Evolutionary conservation across 148 eudicot species (phyloP), one percentile per base, ranked within the genome.

Genomic region (Mesembryanthemum crystallinum): DNA sequence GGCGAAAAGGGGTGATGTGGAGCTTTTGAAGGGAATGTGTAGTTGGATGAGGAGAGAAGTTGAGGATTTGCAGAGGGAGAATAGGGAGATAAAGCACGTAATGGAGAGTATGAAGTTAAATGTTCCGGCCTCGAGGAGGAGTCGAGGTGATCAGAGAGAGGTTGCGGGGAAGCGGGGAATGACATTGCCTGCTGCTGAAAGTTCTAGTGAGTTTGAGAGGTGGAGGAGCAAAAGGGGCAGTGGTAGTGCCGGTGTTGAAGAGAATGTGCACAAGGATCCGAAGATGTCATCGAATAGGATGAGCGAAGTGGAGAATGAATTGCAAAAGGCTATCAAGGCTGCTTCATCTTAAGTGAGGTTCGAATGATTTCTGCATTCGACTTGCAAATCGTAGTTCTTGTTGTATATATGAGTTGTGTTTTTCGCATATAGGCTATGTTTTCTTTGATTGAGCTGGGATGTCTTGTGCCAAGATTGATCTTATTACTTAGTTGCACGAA

Each of bases 241-340:
- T 20, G 77, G 75, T 52, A 39, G 11, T 52, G 23, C 45, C 35
- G 60, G 62, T 39, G 66, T 43, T 54, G 81, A 80, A 20, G 87
- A 81, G 70, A 76, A 75, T 73, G 76, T 54, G 71, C 35, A 64
- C 65, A 87, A 72, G 47, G 96, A 89, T 42, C 37, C 59, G 29
- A 86, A 80, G 82, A 87, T 82, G 72, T 65, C 78, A 30, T 82
- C 55, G 29, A 77, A 74, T 65, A 33, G 64, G 52, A 74, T 77
- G 35, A 83, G 76, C 73, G 87, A 90, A 74, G 76, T 94, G 67
- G 97, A 94, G 85, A 90, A 77, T 82, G 97, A 92, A 83, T 69
- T 92, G 86, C 88, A 94, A 73, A 88, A 81, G 82, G 98, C 97
- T 30, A 90, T 94, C 30, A 86, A 77, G 86, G 94, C 90, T 69